Conservation (phyloP, 1,139 yeast genomes). For the Blastobotrys persicus region DNA sequence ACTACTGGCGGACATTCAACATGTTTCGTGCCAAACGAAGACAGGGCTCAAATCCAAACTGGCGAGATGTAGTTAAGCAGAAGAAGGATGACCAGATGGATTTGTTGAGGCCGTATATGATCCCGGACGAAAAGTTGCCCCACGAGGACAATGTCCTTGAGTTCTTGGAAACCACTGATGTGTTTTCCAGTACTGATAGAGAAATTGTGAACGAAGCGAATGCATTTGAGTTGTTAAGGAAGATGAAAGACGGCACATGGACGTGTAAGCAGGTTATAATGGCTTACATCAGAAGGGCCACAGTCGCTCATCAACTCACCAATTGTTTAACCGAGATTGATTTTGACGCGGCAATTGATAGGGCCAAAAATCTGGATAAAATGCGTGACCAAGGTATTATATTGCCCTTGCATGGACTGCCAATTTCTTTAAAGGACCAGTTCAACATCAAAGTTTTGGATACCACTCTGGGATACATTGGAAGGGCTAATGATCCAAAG, state of each 20-base stretch:
- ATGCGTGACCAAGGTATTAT: constrained; percentile 38
- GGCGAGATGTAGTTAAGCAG: constrained; percentile 30
- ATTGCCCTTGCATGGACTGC: constrained; percentile 53
- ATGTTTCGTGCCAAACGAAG: constrained; percentile 9
- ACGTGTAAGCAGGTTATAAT: constrained; percentile 23
- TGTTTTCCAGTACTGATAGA: not conserved
- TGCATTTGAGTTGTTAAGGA: constrained; percentile 9
- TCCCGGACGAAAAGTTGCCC: constrained; percentile 12
- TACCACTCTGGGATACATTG: constrained; percentile 31
- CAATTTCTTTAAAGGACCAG: constrained; percentile 57
- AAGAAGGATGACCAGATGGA: constrained; percentile 39
- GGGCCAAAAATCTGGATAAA: constrained; percentile 46
- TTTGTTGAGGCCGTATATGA: constrained; percentile 5
- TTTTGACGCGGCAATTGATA: constrained; percentile 53
- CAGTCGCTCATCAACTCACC: constrained; percentile 56
- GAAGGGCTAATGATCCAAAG: constrained; percentile 18
- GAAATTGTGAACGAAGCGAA: constrained; percentile 18
- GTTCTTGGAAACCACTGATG: constrained; percentile 1
- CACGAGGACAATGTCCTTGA: constrained; percentile 9
- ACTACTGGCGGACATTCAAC: constrained; percentile 3
- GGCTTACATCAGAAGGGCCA: constrained; percentile 52
- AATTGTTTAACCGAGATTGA: constrained; percentile 59
- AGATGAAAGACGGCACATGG: constrained; percentile 26
- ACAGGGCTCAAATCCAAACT: constrained; percentile 8
- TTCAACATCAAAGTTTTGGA: constrained; percentile 49